Base-by-base conservation (phyloP, 768 basidiomycete genomes). In the Macrocybe gigantea region DNA sequence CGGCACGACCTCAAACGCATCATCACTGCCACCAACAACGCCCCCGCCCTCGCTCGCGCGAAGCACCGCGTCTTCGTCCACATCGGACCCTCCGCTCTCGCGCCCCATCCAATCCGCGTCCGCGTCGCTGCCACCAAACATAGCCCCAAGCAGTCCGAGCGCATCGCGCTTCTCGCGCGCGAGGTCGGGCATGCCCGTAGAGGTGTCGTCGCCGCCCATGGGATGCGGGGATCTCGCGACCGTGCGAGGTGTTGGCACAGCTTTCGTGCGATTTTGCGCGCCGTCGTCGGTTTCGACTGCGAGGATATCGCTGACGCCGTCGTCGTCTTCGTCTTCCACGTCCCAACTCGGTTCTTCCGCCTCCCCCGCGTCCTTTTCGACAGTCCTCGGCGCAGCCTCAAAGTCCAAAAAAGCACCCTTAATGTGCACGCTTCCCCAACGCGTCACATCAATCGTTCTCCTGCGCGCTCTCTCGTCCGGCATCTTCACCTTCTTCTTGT, bases 381-480 rank as follows among this genome's bases (percentile, higher is more conserved):
- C 34, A 15, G 36, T 55, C 41, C 43, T 52, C 57, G 13, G 64
- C 47, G 50, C 63, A 14, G 64, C 58, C 35, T 68, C 68, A 32
- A 66, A 56, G 33, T 80, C 83, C 56, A 90, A 57, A 62, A 88
- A 85, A 15, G 77, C 64, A 3, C 87, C 89, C 49, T 78, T 85
- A 55, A 90, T 56, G 61, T 88, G 82, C 12, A 72, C 70, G 38
- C 85, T 83, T 15, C 80, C 84, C 72, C 80, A 91, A 43, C 74
- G 73, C 11, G 78, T 75, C 54, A 88, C 82, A 56, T 92, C 88
- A 54, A 93, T 90, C 39, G 73, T 80, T 49, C 72, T 70, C 49
- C 77, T 66, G 50, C 84, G 69, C 1, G 88, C 81, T 12, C 88
- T 72, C 7, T 63, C 60, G 34, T 76, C 78, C 0, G 80, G 78